These are phyloP conservation scores for Synchytrium microbalum DNA, from an alignment of 371 early-diverging fungal species.

Conservation along the genomic window DNA sequence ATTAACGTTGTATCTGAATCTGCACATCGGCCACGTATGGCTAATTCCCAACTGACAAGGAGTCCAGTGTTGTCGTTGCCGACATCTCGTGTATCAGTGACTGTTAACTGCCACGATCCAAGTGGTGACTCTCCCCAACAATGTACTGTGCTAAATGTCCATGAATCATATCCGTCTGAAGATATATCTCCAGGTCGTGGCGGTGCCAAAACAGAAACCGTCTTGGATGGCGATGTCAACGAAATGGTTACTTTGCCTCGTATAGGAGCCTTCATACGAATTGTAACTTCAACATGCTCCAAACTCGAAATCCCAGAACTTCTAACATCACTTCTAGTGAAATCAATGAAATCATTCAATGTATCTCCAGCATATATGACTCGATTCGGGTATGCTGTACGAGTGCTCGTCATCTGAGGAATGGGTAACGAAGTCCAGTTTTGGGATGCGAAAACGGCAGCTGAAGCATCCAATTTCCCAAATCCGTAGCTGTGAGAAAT, in stretches of 20 bases:
- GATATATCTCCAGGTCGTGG: conserved; percentile 13
- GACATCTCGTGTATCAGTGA: conserved; percentile 11
- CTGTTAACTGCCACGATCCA: conserved; percentile 15
- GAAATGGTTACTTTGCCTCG: conserved; percentile 12
- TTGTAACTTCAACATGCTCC: conserved; percentile 17
- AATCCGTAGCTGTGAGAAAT: conserved; percentile 20
- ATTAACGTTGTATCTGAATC: background rate
- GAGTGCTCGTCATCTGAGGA: background rate
- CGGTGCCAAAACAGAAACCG: conserved; percentile 13
- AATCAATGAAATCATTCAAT: conserved; percentile 4
- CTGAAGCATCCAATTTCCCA: conserved; percentile 18
- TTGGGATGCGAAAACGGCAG: conserved; percentile 6
- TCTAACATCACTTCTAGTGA: background rate
- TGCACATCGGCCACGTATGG: conserved; percentile 6
- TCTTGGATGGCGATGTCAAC: conserved; percentile 14
- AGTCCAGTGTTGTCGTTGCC: background rate
- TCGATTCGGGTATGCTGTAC: background rate
- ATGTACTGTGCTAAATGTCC: conserved; percentile 25
- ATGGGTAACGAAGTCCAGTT: conserved; percentile 11
- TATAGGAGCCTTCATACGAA: conserved; percentile 10
- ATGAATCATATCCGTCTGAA: conserved; percentile 10
- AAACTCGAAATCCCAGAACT: conserved; percentile 1
- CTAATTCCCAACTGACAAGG: conserved; percentile 7
- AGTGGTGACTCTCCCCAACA: conserved; percentile 19
- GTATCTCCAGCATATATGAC: background rate